phyloP scores from a whole-genome alignment of 169 alveolate species.

The Plasmodium malariae region DNA sequence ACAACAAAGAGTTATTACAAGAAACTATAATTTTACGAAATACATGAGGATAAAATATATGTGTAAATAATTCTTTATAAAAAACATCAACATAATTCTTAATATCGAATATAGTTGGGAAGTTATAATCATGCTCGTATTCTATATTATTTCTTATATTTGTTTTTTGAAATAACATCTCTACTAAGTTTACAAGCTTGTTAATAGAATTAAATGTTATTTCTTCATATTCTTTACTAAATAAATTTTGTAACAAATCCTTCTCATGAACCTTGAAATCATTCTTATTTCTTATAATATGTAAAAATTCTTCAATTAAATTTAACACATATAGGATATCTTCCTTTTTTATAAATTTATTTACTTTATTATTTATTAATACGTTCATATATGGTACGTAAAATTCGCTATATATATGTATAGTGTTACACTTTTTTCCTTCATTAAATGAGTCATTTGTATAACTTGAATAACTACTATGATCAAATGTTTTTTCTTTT shows the following conservation, averaged over 20 bases:
- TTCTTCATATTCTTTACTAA: constrained; percentile 67
- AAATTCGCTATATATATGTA: constrained; percentile 53
- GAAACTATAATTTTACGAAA: constrained; percentile 70
- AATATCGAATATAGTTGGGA: constrained; percentile 57
- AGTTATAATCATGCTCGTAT: constrained; percentile 28
- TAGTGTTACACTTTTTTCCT: background rate
- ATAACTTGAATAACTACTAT: background rate
- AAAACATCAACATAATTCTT: constrained; percentile 62
- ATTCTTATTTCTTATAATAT: constrained; percentile 20
- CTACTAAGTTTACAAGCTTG: constrained; percentile 50
- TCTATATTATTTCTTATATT: constrained; percentile 9
- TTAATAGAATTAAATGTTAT: constrained; percentile 65
- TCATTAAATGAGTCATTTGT: background rate
- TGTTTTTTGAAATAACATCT: constrained; percentile 36
- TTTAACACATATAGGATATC: constrained; percentile 49
- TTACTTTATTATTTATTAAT: constrained; percentile 41
- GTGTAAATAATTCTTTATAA: constrained; percentile 50
- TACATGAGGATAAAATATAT: constrained; percentile 39
- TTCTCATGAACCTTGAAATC: constrained; percentile 32
- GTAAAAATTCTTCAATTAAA: constrained; percentile 61
- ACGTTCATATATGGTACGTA: constrained; percentile 49
- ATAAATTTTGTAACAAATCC: constrained; percentile 43
- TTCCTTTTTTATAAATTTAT: constrained; percentile 46
- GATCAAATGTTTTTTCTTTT: background rate
- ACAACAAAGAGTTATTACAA: constrained; percentile 55